phyloP scores from a whole-genome alignment of 108 stramenopile genomes.

The Cylindrotheca closterium region DNA sequence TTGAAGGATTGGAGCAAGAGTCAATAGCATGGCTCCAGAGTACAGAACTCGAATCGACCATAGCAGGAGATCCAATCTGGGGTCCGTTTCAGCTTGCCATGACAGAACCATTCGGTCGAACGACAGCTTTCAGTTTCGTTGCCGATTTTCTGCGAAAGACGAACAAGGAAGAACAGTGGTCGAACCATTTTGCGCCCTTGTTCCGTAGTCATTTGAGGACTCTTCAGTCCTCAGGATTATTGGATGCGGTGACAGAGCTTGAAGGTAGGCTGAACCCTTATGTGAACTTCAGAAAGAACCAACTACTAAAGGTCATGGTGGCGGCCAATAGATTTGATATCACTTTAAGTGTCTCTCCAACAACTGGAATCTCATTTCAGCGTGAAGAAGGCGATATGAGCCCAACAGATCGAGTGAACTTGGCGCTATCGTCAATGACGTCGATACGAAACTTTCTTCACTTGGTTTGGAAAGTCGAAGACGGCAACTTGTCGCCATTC shows the following conservation, averaged over 20 bases:
- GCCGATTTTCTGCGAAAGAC: slow-evolving; percentile 54
- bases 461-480: slow-evolving; percentile 25
- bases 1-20: slow-evolving; percentile 42
- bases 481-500: slow-evolving; percentile 19
- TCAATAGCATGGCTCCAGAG: slow-evolving; percentile 17
- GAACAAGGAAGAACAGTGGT: slow-evolving; percentile 40
- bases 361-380: background rate
- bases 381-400: background rate
- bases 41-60: slow-evolving; percentile 15
- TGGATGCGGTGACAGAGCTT: slow-evolving; percentile 17
- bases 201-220: slow-evolving; percentile 24
- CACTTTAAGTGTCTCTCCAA: slow-evolving; percentile 2
- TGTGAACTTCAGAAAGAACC: slow-evolving; percentile 33
- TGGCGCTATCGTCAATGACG: slow-evolving; percentile 9
- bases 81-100: slow-evolving; percentile 43
- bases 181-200: slow-evolving; percentile 17
- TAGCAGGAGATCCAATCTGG: slow-evolving; percentile 39
- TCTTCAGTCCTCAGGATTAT: slow-evolving; percentile 14
- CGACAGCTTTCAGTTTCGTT: slow-evolving; percentile 51
- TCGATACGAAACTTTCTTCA: slow-evolving; percentile 8
- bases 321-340: slow-evolving; percentile 27
- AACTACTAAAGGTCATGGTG: slow-evolving; percentile 26
- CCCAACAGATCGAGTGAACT: background rate
- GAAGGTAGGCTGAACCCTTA: slow-evolving; percentile 13
- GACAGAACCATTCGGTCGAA: slow-evolving; percentile 44